Conservation (phyloP, 768 basidiomycete species). For the Mycena floridula region DNA sequence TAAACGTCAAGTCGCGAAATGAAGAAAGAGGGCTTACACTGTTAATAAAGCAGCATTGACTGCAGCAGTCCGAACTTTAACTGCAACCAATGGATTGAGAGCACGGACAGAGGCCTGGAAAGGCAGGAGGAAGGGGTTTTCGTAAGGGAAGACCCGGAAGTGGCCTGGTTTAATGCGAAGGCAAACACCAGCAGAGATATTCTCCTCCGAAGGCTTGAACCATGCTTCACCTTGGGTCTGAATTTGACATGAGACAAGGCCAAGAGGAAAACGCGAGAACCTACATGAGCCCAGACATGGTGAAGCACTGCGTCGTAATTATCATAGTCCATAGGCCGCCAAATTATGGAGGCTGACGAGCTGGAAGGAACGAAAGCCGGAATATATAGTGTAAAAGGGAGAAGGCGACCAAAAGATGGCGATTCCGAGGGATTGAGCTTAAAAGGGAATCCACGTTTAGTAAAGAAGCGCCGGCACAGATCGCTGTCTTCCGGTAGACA, state of each 20-base stretch:
- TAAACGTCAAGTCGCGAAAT: slow-evolving; percentile 1
- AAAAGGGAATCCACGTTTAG: neutral
- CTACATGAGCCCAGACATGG: slow-evolving; percentile 69
- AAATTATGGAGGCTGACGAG: slow-evolving; percentile 1
- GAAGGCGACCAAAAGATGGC: neutral
- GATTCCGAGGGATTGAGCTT: neutral
- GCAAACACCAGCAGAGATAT: slow-evolving; percentile 74
- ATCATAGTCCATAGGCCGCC: slow-evolving; percentile 62
- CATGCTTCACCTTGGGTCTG: slow-evolving; percentile 80
- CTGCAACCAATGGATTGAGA: slow-evolving; percentile 80
- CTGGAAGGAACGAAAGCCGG: slow-evolving; percentile 7
- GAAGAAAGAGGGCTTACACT: slow-evolving; percentile 40
- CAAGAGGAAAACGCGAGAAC: slow-evolving; percentile 14
- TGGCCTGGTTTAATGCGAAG: slow-evolving; percentile 60
- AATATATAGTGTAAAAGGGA: neutral
- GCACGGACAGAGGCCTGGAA: slow-evolving; percentile 74
- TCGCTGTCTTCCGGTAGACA: neutral
- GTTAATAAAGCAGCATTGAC: slow-evolving; percentile 73
- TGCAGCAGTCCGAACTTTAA: slow-evolving; percentile 74
- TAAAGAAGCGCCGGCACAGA: neutral
- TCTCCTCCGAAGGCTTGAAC: slow-evolving; percentile 84
- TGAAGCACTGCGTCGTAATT: slow-evolving; percentile 76
- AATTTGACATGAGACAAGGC: neutral
- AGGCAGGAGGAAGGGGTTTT: slow-evolving; percentile 72
- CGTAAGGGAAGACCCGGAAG: slow-evolving; percentile 82